Evolutionary conservation across 2,329 filamentous ascomycete species (phyloP), one percentile per base, ranked within the genome.

Genomic region (Cladosporium colombiae): DNA sequence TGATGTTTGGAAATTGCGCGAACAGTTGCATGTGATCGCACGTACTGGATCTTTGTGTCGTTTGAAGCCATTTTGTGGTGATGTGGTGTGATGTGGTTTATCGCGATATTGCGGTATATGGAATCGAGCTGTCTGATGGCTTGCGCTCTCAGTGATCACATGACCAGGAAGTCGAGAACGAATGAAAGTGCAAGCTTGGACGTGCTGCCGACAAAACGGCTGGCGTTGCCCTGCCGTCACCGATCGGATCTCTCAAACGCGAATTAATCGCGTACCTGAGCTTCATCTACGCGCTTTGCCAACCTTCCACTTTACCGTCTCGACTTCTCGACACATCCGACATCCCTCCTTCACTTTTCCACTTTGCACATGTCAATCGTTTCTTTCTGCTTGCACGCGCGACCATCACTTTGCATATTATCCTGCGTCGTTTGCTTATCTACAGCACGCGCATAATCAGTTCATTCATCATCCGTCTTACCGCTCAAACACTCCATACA

Each of bases 41-140:
- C 78, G 66, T 72, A 81, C 80, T 81, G 78, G 49, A 81, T 77
- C 74, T 81, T 82, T 67, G 76, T 71, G 73, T 82, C 81, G 44
- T 74, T 65, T 40, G 69, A 63, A 35, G 71, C 66, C 75, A 73
- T 74, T 64, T 69, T 74, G 72, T 3, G 16, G 50, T 27, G 57
- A 25, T 53, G 50, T 40, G 35, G 6, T 56, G 61, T 55, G 25
- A 16, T 25, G 18, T 16, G 6, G 14, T 50, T 40, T 31, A 18
- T 31, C 10, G 13, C 33, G 33, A 18, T 46, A 23, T 46, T 23
- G 40, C 40, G 37, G 37, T 44, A 44, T 46, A 21, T 46, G n/a
- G 40, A 46, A 46, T 21, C 40, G 40, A 46, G n/a, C 40, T 46
- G 40, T 46, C 40, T 46, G n/a, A 57, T 37, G 55, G 33, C 16